Conservation (phyloP, 2,329 filamentous ascomycete species). For the Penicillium sumatraense region DNA sequence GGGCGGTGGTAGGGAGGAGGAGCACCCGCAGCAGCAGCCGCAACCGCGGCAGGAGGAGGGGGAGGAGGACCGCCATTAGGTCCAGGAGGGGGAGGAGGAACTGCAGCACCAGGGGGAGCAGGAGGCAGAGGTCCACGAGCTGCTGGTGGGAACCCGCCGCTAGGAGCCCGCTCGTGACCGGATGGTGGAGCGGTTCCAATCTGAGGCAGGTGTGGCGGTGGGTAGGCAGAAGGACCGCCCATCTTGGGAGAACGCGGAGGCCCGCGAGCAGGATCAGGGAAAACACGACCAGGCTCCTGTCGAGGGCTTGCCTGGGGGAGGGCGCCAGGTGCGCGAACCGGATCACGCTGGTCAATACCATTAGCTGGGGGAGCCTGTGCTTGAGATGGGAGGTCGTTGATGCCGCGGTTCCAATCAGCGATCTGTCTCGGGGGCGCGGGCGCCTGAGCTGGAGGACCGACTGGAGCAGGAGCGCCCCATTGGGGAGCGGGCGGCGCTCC, state of each 20-base stretch:
- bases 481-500: constrained; percentile 84
- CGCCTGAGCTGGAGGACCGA: constrained; percentile 55
- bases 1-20: constrained; percentile 72
- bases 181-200: constrained; percentile 53
- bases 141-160: constrained; percentile 36
- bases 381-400: constrained; percentile 75
- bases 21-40: constrained; percentile 49
- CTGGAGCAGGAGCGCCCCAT: constrained; percentile 76
- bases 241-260: constrained; percentile 66
- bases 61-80: constrained; percentile 59
- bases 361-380: constrained; percentile 64
- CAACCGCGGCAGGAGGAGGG: constrained; percentile 52
- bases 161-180: constrained; percentile 44
- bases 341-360: constrained; percentile 79
- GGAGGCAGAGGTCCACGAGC: constrained; percentile 52
- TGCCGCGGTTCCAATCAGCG: constrained; percentile 66
- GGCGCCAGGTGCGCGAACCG: constrained; percentile 69
- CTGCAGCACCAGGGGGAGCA: constrained; percentile 56
- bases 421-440: constrained; percentile 68
- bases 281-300: constrained; percentile 71
- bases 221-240: constrained; percentile 58
- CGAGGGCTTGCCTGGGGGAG: constrained; percentile 77
- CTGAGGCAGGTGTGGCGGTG: constrained; percentile 55
- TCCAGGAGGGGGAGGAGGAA: constrained; percentile 43
- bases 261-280: constrained; percentile 66